Evolutionary conservation across 169 alveolate genomes (phyloP), one percentile per base, ranked within the genome.

Genomic region (Plasmodium gonderi): DNA sequence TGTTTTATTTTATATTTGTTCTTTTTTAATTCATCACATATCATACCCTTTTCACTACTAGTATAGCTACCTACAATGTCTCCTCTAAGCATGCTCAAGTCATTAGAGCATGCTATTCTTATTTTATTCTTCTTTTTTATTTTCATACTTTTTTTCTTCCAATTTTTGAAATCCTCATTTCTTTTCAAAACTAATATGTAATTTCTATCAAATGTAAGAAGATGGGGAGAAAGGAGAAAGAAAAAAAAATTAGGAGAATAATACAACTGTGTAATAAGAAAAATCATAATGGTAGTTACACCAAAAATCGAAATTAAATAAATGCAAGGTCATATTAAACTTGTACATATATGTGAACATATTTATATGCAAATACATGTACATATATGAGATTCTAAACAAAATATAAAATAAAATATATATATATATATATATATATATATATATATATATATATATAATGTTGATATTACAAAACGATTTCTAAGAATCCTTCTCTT

Each of bases 401-500:
- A n/a, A n/a, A n/a, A n/a, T n/a, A n/a, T n/a, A n/a, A n/a, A n/a
- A n/a, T n/a, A n/a, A n/a, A n/a, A n/a, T n/a, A n/a, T n/a, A n/a
- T n/a, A n/a, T n/a, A n/a, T n/a, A n/a, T n/a, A n/a, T n/a, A n/a
- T n/a, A n/a, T n/a, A n/a, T n/a, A n/a, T n/a, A n/a, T n/a, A n/a
- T n/a, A n/a, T n/a, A n/a, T n/a, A n/a, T n/a, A n/a, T n/a, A n/a
- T n/a, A n/a, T n/a, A n/a, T n/a, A n/a, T n/a, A n/a, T n/a, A n/a
- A n/a, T 75, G 44, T 75, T 44, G 3, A n/a, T 20, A 64, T 82
- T 82, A 82, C 92, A 82, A 47, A 47, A 82, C 92, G 17, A 82
- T 82, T 44, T 82, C 92, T 82, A 82, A 60, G 54, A 82, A 82
- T 47, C 78, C 77, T 40, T 82, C 92, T 54, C 92, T 69, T 51